A percentile compares a stretch with the other conserved stretches of the same genome.
Evolutionary conservation across 2,329 filamentous ascomycete species (phyloP).

Genomic region (Claviceps paspali): DNA sequence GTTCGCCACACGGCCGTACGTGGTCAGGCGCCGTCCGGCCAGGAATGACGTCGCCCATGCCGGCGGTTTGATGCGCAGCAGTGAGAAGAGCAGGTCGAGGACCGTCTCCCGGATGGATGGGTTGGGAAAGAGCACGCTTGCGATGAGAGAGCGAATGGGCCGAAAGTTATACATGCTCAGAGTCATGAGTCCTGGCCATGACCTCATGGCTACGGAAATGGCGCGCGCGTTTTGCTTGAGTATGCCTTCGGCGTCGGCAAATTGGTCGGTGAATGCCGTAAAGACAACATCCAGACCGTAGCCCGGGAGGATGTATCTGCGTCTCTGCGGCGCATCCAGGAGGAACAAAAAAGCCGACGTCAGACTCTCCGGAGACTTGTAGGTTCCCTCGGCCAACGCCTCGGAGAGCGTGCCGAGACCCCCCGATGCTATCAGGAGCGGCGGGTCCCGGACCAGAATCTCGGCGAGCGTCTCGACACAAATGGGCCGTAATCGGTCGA

Average conservation of each 20-base stretch:
- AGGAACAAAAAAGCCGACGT: slow-evolving; percentile 80
- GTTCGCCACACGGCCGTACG: slow-evolving; percentile 86
- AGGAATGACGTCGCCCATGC: slow-evolving; percentile 91
- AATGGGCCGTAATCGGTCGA: slow-evolving; percentile 77
- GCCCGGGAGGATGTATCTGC: slow-evolving; percentile 72
- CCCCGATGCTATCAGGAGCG: slow-evolving; percentile 65
- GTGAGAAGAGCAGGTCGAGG: slow-evolving; percentile 68
- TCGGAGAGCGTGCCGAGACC: slow-evolving; percentile 83
- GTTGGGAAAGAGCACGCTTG: slow-evolving; percentile 45
- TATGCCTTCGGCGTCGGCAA: slow-evolving; percentile 40
- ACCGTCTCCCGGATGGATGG: slow-evolving; percentile 54
- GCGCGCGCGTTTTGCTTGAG: slow-evolving; percentile 81
- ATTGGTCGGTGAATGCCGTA: slow-evolving; percentile 79
- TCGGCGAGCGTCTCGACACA: slow-evolving; percentile 88
- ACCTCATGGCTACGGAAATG: slow-evolving; percentile 80
- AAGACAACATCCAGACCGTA: slow-evolving; percentile 83
- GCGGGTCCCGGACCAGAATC: slow-evolving; percentile 74
- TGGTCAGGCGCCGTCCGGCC: slow-evolving; percentile 81
- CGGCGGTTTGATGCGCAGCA: slow-evolving; percentile 77
- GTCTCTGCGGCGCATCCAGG: slow-evolving; percentile 66
- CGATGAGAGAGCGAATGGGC: slow-evolving; percentile 63
- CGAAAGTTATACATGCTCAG: slow-evolving; percentile 80
- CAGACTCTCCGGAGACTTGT: slow-evolving; percentile 82
- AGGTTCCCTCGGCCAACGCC: slow-evolving; percentile 75
- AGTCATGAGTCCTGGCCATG: slow-evolving; percentile 83